Base-by-base conservation (phyloP, 2,329 filamentous ascomycete genomes). In the Paecilomyces fulvus region DNA sequence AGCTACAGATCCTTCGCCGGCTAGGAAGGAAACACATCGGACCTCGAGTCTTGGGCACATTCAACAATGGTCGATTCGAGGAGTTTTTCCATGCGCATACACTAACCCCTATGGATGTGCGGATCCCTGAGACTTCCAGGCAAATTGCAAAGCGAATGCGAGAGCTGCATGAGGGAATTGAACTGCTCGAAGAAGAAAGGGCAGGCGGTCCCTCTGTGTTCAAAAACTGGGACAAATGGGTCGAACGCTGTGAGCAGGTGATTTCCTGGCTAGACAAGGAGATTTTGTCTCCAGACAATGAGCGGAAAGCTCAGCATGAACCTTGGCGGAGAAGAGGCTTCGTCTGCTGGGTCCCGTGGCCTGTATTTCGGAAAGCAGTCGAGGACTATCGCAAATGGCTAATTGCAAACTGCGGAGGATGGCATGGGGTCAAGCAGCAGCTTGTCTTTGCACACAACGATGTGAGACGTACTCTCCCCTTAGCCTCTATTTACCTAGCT, bases 361-460 rank as follows among this genome's bases (percentile, higher is more conserved):
- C 83, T 5, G 73, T 82, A 20, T 97, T 99, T 76, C 84, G 84
- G 59, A 78, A 79, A 48, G 82, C 85, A 31, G 85, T 96, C 30
- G 83, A 88, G 21, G 88, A 84, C 65, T 96, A 96, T 71, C 83
- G 91, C 14, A 76, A 77, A 20, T 88, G 87, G 79, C 75, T 97
- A n/a, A 76, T 86, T 54, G 79, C 82, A 43, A 82, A 84, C 64
- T 94, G 92, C 70, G 88, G 87, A 43, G 85, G 85, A 1, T 68
- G 77, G 3, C 75, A 83, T 31, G 83, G 81, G 52, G 79, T 97
- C 56, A 87, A 87, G 54, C 82, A 89, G 51, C 81, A 84, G 55
- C 81, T 99, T 10, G 85, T 96, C 0, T 99, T 99, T 78, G 90
- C 91, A n/a, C 94, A 99, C 71, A 96, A 96, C 66, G 94, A 99